Conservation (phyloP, 768 basidiomycete genomes). For the Mycena sanguinolenta region DNA sequence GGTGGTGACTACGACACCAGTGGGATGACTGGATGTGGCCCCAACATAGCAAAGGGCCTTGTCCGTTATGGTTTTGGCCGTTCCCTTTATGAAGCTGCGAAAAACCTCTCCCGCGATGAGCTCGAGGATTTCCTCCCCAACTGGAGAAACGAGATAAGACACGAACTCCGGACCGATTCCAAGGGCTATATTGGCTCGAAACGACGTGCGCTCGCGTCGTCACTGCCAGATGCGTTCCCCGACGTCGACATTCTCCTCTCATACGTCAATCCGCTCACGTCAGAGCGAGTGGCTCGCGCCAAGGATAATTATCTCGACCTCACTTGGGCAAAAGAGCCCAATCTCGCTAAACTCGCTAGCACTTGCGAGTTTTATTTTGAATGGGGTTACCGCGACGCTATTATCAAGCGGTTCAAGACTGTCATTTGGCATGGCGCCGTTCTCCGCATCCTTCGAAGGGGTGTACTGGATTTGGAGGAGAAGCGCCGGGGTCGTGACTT, state of each 20-base stretch:
- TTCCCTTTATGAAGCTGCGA: conserved; percentile 71
- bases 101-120: conserved; percentile 56
- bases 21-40: conserved; percentile 77
- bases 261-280: conserved; percentile 85
- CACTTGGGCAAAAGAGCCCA: conserved; percentile 71
- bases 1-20: conserved; percentile 92
- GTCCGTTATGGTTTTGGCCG: conserved; percentile 88
- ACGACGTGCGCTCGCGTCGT: conserved; percentile 69
- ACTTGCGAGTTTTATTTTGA: conserved; percentile 92
- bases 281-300: conserved; percentile 65
- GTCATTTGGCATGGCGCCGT: conserved; percentile 85
- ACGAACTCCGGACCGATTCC: conserved; percentile 80
- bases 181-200: conserved; percentile 75
- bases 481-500: conserved; percentile 6
- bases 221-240: conserved; percentile 77
- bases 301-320: conserved; percentile 50
- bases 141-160: conserved; percentile 74
- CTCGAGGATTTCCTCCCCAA: conserved; percentile 67
- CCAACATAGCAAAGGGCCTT: conserved; percentile 79
- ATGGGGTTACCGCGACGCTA: conserved; percentile 89
- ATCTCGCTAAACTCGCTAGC: conserved; percentile 77
- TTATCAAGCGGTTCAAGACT: conserved; percentile 87
- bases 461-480: conserved; percentile 64
- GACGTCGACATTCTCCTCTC: conserved; percentile 80
- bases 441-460: conserved; percentile 78